Evolutionary conservation across 2,329 filamentous ascomycete genomes (phyloP), one percentile per base, ranked within the genome.

Genomic region (Trichothecium sympodiale): DNA sequence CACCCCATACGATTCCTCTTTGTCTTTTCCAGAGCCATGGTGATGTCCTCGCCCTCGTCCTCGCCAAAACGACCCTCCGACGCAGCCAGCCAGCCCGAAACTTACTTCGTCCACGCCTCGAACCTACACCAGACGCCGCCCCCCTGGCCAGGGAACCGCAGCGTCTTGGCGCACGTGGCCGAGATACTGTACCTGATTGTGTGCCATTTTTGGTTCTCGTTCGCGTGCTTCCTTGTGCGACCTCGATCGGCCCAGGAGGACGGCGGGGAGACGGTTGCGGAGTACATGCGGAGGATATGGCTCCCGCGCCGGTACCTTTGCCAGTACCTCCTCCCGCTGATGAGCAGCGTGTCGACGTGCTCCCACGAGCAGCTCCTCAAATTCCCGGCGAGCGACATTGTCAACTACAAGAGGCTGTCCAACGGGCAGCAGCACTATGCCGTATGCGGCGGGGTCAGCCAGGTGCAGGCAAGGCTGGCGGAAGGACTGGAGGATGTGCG

Each of bases 341-440:
- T 77, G 28, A 67, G 69, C 34, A 63, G 63, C 39, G 67, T 75
- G 6, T 63, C 64, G 4, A 76, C 71, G 2, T 76, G 70, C 43
- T 60, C 69, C 0, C 71, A 75, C 36, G 52, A 57, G 2, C 58
- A 62, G 20, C 49, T 75, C 3, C 51, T 74, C 1, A 49, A 51
- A 0, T 75, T 71, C 17, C 71, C 71, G 0, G 72, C 71, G 2
- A 61, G 56, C 31, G 71, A 76, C 36, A 38, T 74, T 4, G 56
- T 65, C 16, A 60, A 58, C 10, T 75, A 74, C 47, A 69, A 70
- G 45, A 59, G 55, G 30, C 51, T 51, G 13, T 64, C 67, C 2
- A 56, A 65, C 28, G 53, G 63, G 2, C 56, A 61, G n/a, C 59
- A 64, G 17, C 69, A 74, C 41, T 73, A 65, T 36, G 62, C 64